These are phyloP conservation scores for Gynostemma pentaphyllum DNA, from an alignment of 306 rosid species.

Conservation along the genomic window DNA sequence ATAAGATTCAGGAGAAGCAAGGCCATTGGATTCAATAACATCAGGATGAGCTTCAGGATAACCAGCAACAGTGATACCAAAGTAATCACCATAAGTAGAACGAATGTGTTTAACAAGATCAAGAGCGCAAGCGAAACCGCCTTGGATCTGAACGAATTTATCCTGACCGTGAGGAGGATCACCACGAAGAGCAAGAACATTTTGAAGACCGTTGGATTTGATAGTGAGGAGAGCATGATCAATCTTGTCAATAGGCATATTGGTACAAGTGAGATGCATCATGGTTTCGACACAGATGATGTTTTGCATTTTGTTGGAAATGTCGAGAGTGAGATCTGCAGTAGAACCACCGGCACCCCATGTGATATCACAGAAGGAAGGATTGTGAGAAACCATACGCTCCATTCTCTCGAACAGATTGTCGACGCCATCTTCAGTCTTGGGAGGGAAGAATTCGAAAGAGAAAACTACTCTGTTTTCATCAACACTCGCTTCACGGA, in stretches of 20 bases:
- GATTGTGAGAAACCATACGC: slow-evolving; percentile 88
- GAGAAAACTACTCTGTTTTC: slow-evolving; percentile 72
- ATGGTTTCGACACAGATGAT: slow-evolving; percentile 77
- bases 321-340: slow-evolving; percentile 82
- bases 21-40: slow-evolving; percentile 52
- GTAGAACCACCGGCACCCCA: slow-evolving; percentile 99
- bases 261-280: slow-evolving; percentile 98
- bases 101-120: slow-evolving; percentile 82
- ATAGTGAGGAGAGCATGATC: slow-evolving; percentile 81
- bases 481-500: slow-evolving; percentile 27
- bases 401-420: slow-evolving; percentile 92
- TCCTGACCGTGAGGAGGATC: slow-evolving; percentile 99
- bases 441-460: slow-evolving; percentile 88
- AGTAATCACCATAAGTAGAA: slow-evolving; percentile 70
- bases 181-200: slow-evolving; percentile 92
- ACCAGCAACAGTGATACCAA: slow-evolving; percentile 93
- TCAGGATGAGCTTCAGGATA: slow-evolving; percentile 99
- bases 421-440: slow-evolving; percentile 91
- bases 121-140: slow-evolving; percentile 90
- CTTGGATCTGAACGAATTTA: slow-evolving; percentile 77
- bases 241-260: slow-evolving; percentile 91
- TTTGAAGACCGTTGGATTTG: slow-evolving; percentile 82
- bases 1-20: slow-evolving; percentile 68
- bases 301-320: slow-evolving; percentile 90
- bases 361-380: slow-evolving; percentile 85